Evolutionary conservation across 2,329 filamentous ascomycete species (phyloP).

Genomic region (Paramyrothecium sp.): DNA sequence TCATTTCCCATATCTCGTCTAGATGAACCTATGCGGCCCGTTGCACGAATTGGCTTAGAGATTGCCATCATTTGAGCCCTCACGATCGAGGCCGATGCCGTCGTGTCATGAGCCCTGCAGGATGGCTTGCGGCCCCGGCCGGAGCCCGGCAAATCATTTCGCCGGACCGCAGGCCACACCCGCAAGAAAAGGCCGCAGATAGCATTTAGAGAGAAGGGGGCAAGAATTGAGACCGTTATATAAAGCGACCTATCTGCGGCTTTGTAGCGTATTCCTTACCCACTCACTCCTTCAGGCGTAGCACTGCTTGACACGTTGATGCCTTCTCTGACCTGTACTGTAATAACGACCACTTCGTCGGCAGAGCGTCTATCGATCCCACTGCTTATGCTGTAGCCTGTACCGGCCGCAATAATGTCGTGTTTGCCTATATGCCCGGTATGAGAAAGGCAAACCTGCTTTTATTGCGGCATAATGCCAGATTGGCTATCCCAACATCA

Average conservation of each 20-base stretch:
- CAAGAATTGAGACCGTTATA: no score
- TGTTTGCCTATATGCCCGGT: constrained; percentile 18
- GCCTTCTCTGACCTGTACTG: constrained; percentile 13
- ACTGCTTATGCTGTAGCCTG: constrained; percentile 24
- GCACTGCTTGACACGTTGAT: no score
- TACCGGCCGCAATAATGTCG: constrained; percentile 16
- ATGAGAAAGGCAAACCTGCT: constrained; percentile 15
- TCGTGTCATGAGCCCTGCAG: no score
- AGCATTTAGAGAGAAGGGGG: no score
- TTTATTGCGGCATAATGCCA: constrained; percentile 3
- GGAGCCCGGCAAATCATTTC: no score
- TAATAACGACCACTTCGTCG: constrained; percentile 9
- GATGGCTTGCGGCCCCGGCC: no score
- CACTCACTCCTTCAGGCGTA: no score
- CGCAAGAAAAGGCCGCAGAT: no score
- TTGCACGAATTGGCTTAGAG: constrained; percentile 3
- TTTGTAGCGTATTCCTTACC: no score
- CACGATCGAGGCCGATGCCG: constrained; percentile 9
- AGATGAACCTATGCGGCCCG: not conserved
- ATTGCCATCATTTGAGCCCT: constrained; percentile 16
- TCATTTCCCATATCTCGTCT: not conserved
- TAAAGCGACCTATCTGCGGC: no score
- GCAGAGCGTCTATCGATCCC: constrained; percentile 18
- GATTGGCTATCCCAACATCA: constrained; percentile 14
- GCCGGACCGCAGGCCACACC: no score